phyloP scores from a whole-genome alignment of 768 basidiomycete species.

The Mycena galericulata region DNA sequence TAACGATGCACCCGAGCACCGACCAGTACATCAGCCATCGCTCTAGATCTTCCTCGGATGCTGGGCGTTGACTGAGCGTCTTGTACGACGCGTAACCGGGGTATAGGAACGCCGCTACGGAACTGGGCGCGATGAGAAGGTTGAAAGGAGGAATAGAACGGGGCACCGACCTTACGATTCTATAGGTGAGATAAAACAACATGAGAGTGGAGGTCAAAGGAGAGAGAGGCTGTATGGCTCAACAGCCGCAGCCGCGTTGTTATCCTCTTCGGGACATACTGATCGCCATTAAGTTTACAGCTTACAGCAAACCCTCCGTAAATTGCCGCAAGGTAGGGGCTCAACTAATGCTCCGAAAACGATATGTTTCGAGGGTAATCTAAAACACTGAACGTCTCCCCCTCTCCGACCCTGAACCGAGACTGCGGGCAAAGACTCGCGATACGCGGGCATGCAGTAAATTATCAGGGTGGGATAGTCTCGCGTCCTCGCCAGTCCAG shows the following conservation, averaged over 20 bases:
- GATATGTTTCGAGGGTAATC: no score
- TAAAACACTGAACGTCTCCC: no score
- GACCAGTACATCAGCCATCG: constrained; percentile 99
- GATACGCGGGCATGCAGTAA: no score
- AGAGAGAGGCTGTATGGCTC: neutral
- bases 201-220: constrained; percentile 40
- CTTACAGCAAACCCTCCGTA: no score
- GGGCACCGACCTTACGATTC: constrained; percentile 57
- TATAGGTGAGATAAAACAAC: constrained; percentile 63
- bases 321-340: no score
- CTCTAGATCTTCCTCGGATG: constrained; percentile 86
- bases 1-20: constrained; percentile 86
- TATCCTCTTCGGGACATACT: neutral
- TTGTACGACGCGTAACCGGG: constrained; percentile 98
- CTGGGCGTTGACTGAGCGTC: constrained; percentile 87
- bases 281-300: no score
- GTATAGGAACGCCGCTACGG: constrained; percentile 86
- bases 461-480: no score
- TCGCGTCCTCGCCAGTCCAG: no score
- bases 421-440: no score
- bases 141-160: neutral
- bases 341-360: no score
- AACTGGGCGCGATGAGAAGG: constrained; percentile 52
- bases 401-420: no score
- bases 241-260: constrained; percentile 15